phyloP scores from a whole-genome alignment of 2,329 filamentous ascomycete genomes.

The Ophiosphaerella korrae region DNA sequence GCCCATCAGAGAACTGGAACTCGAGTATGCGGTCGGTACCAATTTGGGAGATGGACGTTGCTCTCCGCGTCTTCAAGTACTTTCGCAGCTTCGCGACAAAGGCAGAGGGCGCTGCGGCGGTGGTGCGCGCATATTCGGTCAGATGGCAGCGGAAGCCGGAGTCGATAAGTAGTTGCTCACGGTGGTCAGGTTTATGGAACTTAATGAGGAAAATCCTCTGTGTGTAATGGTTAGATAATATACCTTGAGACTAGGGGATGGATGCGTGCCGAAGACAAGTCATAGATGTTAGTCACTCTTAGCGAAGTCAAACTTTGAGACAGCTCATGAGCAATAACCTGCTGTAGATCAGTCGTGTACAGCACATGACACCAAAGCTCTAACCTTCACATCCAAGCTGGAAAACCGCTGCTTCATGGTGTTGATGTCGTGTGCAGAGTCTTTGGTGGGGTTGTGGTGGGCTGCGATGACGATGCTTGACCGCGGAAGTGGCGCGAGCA shows the following conservation, averaged over 20 bases:
- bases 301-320: constrained; percentile 75
- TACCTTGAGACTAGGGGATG: not conserved
- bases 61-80: constrained; percentile 81
- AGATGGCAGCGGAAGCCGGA: constrained; percentile 95
- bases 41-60: constrained; percentile 81
- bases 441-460: constrained; percentile 33
- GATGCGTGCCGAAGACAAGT: constrained; percentile 74
- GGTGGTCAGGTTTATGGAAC: constrained; percentile 86
- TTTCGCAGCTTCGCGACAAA: constrained; percentile 89
- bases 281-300: constrained; percentile 91
- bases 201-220: constrained; percentile 92
- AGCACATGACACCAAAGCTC: not conserved
- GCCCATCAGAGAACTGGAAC: constrained; percentile 88
- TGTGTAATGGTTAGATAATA: constrained; percentile 9
- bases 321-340: constrained; percentile 96
- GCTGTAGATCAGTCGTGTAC: constrained; percentile 13
- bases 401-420: constrained; percentile 80
- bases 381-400: constrained; percentile 75
- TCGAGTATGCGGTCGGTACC: constrained; percentile 94
- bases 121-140: constrained; percentile 86
- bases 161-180: constrained; percentile 90
- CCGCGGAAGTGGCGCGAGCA: constrained; percentile 26
- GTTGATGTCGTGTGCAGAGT: constrained; percentile 40
- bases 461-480: constrained; percentile 36
- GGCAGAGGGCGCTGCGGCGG: constrained; percentile 78